Evolutionary conservation across 2,329 filamentous ascomycete genomes (phyloP), one percentile per base, ranked within the genome.

Genomic region (Parasarocladium wereldwijsianum): DNA sequence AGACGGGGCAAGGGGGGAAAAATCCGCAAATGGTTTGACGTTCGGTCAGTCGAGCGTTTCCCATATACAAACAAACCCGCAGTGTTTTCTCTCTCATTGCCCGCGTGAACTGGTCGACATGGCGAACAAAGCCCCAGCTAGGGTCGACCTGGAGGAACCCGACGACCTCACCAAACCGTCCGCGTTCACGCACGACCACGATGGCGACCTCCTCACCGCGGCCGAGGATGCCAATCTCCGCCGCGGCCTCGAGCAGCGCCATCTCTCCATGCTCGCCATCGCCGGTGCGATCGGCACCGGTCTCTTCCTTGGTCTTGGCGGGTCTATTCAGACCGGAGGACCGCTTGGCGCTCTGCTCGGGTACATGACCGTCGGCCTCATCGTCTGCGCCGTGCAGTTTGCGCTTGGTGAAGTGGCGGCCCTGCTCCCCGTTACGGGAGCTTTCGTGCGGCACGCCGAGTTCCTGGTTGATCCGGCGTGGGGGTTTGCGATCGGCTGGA

Each of bases 401-500:
- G 68, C 70, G 6, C 55, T 75, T 24, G 71, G 70, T 18, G 70
- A 76, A 49, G 53, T 72, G 20, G 66, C 69, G 2, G 67, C 71
- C 8, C 47, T 74, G 41, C 60, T 71, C 12, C 71, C 70, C 4
- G 64, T 75, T n/a, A 72, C 70, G 9, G 70, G 70, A 14, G 64
- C 64, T 21, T 75, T 75, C 49, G 70, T 71, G 30, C 57, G 66
- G 6, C 72, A 76, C 46, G 57, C 63, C 31, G 62, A 69, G 40
- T 66, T 70, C 21, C 62, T 76, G 26, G 64, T 76, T 34, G 71
- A 74, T 42, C 70, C 70, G 27, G 64, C 71, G 2, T 62, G 66
- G 49, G 65, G 64, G 4, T 67, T 67, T 31, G 64, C 64, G 29
- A 51, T 65, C 27, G 64, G 64, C 12, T 65, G 60, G 60, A 66